These are phyloP conservation scores for Senecio squalidus DNA, from an alignment of 140 eudicot genomes.

Conservation along the genomic window DNA sequence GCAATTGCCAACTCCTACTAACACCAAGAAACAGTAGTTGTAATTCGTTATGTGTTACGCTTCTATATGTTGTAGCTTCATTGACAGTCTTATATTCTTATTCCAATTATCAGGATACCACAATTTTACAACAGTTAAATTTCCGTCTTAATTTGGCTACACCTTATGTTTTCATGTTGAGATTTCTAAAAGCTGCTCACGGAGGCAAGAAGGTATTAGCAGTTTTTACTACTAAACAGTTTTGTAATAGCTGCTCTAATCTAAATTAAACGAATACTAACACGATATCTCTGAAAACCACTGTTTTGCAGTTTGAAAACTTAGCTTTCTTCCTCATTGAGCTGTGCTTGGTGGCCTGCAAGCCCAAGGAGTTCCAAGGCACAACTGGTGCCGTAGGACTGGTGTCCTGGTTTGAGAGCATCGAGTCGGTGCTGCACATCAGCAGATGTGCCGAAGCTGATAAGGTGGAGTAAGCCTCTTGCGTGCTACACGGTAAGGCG, in stretches of 20 bases:
- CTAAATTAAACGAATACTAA: not conserved
- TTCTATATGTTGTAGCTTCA: not conserved
- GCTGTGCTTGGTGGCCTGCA: slow-evolving; percentile 73
- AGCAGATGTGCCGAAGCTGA: too few species aligned
- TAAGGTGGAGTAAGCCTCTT: too few species aligned
- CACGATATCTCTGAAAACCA: not conserved
- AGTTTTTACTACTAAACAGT: slow-evolving; percentile 7
- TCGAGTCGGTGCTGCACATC: too few species aligned
- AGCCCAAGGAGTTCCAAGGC: too few species aligned
- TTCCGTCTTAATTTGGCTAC: slow-evolving; percentile 89
- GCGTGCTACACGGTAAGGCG: too few species aligned
- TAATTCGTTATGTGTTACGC: too few species aligned
- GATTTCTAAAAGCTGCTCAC: slow-evolving; percentile 89
- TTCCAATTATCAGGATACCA: slow-evolving; percentile 54
- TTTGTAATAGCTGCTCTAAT: not conserved
- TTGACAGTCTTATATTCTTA: not conserved
- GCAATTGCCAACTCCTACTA: too few species aligned
- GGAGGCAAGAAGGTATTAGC: slow-evolving; percentile 49
- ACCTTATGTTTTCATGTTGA: slow-evolving; percentile 84
- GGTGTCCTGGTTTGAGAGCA: too few species aligned
- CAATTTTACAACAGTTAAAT: slow-evolving; percentile 57
- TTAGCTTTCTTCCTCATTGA: slow-evolving; percentile 87
- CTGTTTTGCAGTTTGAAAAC: slow-evolving; percentile 56
- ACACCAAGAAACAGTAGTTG: too few species aligned
- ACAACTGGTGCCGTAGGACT: too few species aligned